Evolutionary conservation across 2,329 filamentous ascomycete species (phyloP).

Genomic region (Aspergillus sojae): DNA sequence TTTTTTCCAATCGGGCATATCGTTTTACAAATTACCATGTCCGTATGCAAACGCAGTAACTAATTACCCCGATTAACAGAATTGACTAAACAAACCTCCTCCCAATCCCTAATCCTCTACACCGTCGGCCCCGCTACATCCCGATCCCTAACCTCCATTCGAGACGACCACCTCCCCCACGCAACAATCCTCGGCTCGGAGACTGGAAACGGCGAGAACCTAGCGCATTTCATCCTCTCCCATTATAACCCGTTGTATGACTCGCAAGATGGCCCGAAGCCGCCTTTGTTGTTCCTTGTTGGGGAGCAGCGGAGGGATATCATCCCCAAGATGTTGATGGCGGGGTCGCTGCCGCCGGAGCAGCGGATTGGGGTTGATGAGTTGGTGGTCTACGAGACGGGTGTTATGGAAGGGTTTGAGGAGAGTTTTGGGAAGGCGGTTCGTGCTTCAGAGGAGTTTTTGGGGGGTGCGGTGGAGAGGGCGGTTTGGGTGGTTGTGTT

Average conservation of each 20-base stretch:
- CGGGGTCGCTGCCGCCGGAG: slow-evolving; percentile 51
- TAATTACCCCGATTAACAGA: neutral
- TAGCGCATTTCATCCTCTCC: slow-evolving; percentile 75
- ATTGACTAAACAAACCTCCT: slow-evolving; percentile 15
- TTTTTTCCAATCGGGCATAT: too few species aligned
- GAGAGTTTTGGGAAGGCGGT: slow-evolving; percentile 63
- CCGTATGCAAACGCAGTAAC: too few species aligned
- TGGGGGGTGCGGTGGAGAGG: slow-evolving; percentile 40
- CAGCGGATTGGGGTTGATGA: slow-evolving; percentile 71
- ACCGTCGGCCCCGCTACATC: slow-evolving; percentile 56
- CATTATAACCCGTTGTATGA: slow-evolving; percentile 63
- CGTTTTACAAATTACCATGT: too few species aligned
- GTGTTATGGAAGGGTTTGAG: slow-evolving; percentile 77
- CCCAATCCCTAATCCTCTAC: slow-evolving; percentile 42
- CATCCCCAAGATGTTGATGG: slow-evolving; percentile 79
- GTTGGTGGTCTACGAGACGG: slow-evolving; percentile 82
- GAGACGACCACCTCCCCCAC: slow-evolving; percentile 45
- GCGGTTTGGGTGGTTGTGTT: slow-evolving; percentile 52
- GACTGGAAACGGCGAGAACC: slow-evolving; percentile 79
- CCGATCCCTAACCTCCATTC: slow-evolving; percentile 65
- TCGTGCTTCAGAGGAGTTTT: slow-evolving; percentile 43
- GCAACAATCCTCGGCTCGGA: slow-evolving; percentile 74
- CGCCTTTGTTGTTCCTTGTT: slow-evolving; percentile 79
- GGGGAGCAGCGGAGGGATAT: slow-evolving; percentile 88
- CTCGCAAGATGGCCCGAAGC: slow-evolving; percentile 32